Conservation (phyloP, 1,139 yeast genomes). For the Insectozyma bohioensis region DNA sequence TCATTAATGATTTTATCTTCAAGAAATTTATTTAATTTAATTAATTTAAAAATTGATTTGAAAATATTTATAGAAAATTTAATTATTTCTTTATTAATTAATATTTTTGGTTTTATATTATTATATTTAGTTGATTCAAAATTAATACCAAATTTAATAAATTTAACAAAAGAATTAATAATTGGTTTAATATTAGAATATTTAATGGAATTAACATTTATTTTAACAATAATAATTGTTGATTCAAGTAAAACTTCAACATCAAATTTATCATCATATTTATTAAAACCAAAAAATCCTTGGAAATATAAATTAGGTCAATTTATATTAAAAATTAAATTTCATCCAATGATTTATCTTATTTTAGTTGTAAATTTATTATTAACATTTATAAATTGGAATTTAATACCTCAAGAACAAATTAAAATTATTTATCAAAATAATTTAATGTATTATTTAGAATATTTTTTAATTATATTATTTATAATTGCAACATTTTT, state of each 20-base stretch:
- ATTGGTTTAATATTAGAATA: no score
- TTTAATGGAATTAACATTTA: no score
- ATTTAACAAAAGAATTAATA: no score
- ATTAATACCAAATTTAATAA: no score
- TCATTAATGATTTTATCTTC: slow-evolving; percentile 31
- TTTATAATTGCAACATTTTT: slow-evolving; percentile 30
- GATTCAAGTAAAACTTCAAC: no score
- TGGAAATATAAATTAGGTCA: no score
- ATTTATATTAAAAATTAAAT: background rate
- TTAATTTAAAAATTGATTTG: slow-evolving; percentile 12
- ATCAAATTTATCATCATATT: no score
- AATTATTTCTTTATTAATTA: background rate
- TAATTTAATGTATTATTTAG: slow-evolving; percentile 32
- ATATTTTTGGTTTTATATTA: background rate
- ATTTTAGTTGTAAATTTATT: slow-evolving; percentile 7
- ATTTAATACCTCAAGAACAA: slow-evolving; percentile 15
- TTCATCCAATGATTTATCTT: slow-evolving; percentile 2
- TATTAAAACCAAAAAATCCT: no score
- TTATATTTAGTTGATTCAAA: no score
- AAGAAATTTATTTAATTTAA: slow-evolving; percentile 28
- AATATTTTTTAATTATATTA: slow-evolving; percentile 25
- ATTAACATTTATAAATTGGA: slow-evolving; percentile 19
- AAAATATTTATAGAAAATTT: background rate
- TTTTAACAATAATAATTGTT: no score
- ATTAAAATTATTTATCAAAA: slow-evolving; percentile 20